Evolutionary conservation across 208 protist genomes (phyloP).

Genomic region (Trypanosoma scelopori): DNA sequence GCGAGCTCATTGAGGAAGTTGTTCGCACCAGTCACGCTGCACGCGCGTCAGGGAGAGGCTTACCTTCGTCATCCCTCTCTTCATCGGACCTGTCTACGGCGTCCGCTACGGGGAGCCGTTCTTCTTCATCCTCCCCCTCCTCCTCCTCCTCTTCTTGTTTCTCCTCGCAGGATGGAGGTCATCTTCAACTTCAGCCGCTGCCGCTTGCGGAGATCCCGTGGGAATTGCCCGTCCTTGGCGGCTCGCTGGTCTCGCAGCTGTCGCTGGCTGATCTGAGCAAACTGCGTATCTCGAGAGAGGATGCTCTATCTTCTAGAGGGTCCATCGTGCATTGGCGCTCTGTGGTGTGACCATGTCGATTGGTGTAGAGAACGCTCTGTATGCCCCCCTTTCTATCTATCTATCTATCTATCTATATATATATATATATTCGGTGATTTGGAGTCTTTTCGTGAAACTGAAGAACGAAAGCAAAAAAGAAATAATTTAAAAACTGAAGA

Average conservation of each 20-base stretch:
- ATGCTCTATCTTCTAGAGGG: constrained; percentile 49
- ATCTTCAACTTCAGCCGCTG: constrained; percentile 34
- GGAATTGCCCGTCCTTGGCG: constrained; percentile 57
- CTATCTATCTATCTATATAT: too few species aligned
- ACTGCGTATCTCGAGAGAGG: constrained; percentile 39
- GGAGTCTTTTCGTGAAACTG: too few species aligned
- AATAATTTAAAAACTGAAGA: too few species aligned
- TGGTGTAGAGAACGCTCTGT: background rate
- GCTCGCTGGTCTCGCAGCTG: constrained; percentile 51
- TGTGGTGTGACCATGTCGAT: constrained; percentile 29
- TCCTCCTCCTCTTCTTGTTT: constrained; percentile 2
- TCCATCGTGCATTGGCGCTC: constrained; percentile 54
- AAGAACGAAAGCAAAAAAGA: too few species aligned
- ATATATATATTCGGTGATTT: too few species aligned
- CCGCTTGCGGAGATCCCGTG: constrained; percentile 44
- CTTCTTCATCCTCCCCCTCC: constrained; percentile 2
- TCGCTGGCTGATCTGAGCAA: constrained; percentile 42
- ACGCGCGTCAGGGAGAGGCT: background rate
- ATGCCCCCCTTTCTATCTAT: background rate
- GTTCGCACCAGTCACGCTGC: constrained; percentile 24
- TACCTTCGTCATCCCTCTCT: constrained; percentile 17
- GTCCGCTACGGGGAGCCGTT: too few species aligned
- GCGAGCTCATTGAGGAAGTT: constrained; percentile 32
- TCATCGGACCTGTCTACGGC: background rate
- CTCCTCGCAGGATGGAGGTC: constrained; percentile 12